These are phyloP conservation scores for Diaporthe humulicola DNA, from an alignment of 2,329 filamentous ascomycete species.

Conservation along the genomic window DNA sequence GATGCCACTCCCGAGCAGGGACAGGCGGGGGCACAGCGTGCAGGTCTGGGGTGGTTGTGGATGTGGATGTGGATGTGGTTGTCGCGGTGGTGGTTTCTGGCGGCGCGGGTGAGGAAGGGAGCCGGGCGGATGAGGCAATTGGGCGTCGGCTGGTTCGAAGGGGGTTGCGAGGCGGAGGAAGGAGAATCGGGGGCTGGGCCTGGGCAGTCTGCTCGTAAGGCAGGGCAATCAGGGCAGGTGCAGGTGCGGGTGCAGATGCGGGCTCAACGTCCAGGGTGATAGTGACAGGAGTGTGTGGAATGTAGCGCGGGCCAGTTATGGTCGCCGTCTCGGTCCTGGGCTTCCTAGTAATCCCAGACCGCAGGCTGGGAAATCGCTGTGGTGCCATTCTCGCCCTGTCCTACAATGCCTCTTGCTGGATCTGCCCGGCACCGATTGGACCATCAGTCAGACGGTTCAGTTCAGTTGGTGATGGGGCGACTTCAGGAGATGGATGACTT, in stretches of 20 bases:
- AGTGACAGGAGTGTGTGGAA: constrained; percentile 12
- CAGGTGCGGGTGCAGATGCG: constrained; percentile 41
- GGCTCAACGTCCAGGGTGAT: not conserved
- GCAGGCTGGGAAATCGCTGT: constrained; percentile 57
- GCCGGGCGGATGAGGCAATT: constrained; percentile 41
- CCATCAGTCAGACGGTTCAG: not conserved
- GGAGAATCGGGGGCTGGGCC: constrained; percentile 69
- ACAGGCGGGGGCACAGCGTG: constrained; percentile 51
- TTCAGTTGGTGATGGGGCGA: not conserved
- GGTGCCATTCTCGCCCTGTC: constrained; percentile 51
- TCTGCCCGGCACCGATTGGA: not conserved
- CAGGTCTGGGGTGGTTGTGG: constrained; percentile 40
- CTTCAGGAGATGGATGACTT: too few species aligned
- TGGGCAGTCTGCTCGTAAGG: constrained; percentile 73
- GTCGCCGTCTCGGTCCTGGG: constrained; percentile 21
- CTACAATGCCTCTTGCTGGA: not conserved
- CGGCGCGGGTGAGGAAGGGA: constrained; percentile 37
- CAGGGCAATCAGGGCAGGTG: constrained; percentile 64
- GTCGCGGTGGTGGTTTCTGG: constrained; percentile 38
- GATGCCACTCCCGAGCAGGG: constrained; percentile 53
- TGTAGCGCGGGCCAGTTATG: constrained; percentile 16
- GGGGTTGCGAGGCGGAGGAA: constrained; percentile 59
- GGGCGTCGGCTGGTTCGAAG: constrained; percentile 49
- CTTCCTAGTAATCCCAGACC: constrained; percentile 42
- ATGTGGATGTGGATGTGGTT: constrained; percentile 46